Evolutionary conservation across 805 yeast species (phyloP), one percentile per base, ranked within the genome.

Genomic region (Wickerhamomyces bovis): DNA sequence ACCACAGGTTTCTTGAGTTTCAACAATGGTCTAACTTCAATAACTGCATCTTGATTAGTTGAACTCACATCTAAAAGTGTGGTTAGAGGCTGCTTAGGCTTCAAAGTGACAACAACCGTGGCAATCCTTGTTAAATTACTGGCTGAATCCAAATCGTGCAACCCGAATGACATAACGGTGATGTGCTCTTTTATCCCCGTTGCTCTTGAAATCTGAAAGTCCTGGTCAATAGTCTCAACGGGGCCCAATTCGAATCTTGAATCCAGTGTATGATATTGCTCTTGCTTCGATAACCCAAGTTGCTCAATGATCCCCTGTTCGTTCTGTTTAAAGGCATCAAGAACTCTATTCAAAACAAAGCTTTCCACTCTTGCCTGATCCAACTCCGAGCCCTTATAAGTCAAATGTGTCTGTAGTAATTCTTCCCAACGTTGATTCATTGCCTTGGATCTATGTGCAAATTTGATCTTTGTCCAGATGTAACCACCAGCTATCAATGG

Each of bases 401-500:
- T 50, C 41, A 57, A 39, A 31, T 45, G 44, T n/a, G 57, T 53
- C 5, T 49, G 42, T 15, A 45, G 13, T 31, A 57, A 12, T 4
- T 43, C 26, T 6, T 48, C 42, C 54, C 56, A 56, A 19, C 54
- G 42, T 13, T 36, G 16, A 8, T 41, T 25, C 53, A 59, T 46
- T 3, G 51, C 58, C 2, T 23, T 26, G 2, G 42, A 35, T 30
- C 56, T 40, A 16, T 44, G 53, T 30, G 50, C 50, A 15, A 43
- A 18, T 11, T 31, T 35, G 21, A 47, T 35, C 22, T 45, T 53
- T 4, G 45, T 30, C 9, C 53, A 3, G 15, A 60, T 41, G 30
- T 48, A 48, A 9, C 54, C 55, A 39, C 57, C 59, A 22, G 57
- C 35, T 16, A 55, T 30, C 42, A 60, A 31, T 1, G 62, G 62